Conservation (phyloP, 306 rosid species). For the Quercus alba region DNA sequence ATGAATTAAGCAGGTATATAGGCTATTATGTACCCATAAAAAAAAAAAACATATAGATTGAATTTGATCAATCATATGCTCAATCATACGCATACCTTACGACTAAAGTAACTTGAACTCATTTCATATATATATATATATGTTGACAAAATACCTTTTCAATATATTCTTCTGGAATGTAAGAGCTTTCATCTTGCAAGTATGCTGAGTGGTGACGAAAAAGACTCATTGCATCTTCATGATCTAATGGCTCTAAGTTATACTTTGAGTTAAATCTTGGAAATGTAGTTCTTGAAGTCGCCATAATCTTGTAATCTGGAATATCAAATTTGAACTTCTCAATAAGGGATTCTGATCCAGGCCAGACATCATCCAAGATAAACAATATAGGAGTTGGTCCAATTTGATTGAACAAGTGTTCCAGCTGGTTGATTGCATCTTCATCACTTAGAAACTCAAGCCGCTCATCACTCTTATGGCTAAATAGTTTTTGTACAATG, state of each 20-base stretch:
- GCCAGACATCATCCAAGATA: constrained; percentile 38
- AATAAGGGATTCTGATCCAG: constrained; percentile 13
- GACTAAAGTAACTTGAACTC: no score
- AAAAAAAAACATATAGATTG: no score
- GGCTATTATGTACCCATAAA: no score
- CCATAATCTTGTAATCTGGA: constrained; percentile 34
- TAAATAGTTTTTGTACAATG: constrained; percentile 18
- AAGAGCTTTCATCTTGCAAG: not conserved
- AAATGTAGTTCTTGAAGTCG: constrained; percentile 30
- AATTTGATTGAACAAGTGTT: not conserved
- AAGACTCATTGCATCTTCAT: constrained; percentile 25
- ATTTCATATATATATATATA: not conserved
- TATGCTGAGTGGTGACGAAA: constrained; percentile 22
- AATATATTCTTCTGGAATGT: constrained; percentile 9
- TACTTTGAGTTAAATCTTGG: constrained; percentile 9
- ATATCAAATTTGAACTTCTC: constrained; percentile 6
- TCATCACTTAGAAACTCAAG: constrained; percentile 18
- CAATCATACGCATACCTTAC: not conserved
- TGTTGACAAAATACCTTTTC: not conserved
- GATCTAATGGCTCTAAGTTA: not conserved
- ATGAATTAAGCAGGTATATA: no score
- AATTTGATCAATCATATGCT: no score
- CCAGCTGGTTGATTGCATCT: not conserved
- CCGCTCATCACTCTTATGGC: not conserved
- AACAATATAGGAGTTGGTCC: not conserved